phyloP scores from a whole-genome alignment of 768 basidiomycete genomes.

The Mycena alexandri region DNA sequence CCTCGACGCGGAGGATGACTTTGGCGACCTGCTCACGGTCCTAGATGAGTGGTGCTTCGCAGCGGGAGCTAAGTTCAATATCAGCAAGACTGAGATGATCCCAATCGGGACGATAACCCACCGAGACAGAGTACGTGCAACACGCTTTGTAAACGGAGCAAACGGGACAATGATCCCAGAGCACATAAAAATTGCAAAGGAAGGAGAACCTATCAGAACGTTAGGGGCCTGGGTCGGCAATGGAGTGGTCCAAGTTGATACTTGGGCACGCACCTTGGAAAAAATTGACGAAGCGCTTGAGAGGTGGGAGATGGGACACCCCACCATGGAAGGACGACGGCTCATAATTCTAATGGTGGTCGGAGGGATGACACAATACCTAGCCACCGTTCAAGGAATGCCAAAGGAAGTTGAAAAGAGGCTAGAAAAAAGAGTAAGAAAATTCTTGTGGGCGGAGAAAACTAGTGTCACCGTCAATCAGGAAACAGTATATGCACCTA shows the following conservation, averaged over 20 bases:
- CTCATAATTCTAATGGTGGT: conserved; percentile 28
- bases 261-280: background rate
- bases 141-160: background rate
- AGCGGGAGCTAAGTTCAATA: conserved; percentile 35
- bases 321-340: conserved; percentile 21
- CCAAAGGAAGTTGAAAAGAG: conserved; percentile 22
- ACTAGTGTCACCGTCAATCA: background rate
- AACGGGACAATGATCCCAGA: background rate
- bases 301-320: conserved; percentile 22
- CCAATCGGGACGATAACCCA: conserved; percentile 39
- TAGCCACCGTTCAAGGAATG: conserved; percentile 40
- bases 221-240: background rate
- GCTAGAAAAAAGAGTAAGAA: conserved; percentile 2
- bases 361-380: conserved; percentile 36
- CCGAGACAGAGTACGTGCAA: conserved; percentile 7
- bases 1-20: conserved; percentile 4
- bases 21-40: background rate
- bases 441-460: background rate
- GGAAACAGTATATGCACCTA: background rate
- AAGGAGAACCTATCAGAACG: background rate
- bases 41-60: conserved; percentile 23
- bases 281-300: conserved; percentile 9
- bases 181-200: background rate
- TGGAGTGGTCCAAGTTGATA: background rate
- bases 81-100: conserved; percentile 38